Conservation (phyloP, 106 monocot species). For the Cymbidium sinense region DNA sequence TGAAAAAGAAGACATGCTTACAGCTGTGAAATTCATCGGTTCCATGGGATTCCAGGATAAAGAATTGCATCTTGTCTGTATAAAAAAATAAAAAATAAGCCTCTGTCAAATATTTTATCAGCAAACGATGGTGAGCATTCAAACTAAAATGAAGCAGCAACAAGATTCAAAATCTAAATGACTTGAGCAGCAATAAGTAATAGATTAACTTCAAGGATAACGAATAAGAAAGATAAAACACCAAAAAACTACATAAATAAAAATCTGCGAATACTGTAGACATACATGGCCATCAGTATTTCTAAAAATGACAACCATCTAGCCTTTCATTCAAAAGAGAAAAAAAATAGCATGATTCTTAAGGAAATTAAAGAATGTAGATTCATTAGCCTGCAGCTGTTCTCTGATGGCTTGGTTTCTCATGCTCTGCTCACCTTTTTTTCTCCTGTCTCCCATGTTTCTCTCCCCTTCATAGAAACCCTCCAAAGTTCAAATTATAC, state of each 20-base stretch:
- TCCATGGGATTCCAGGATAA: conserved; percentile 99
- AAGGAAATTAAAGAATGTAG: too few species aligned
- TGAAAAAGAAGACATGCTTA: conserved; percentile 28
- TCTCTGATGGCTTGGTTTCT: too few species aligned
- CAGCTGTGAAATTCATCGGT: conserved; percentile 98
- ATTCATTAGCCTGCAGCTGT: too few species aligned
- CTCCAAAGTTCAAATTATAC: too few species aligned
- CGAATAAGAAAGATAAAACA: not conserved
- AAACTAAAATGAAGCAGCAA: not conserved
- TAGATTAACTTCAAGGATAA: not conserved
- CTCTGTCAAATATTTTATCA: not conserved
- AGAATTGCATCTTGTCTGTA: conserved; percentile 90
- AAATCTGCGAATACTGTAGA: not conserved
- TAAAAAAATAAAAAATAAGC: conserved; percentile 16
- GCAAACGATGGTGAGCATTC: not conserved
- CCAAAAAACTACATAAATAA: not conserved
- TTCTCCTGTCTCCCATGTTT: too few species aligned
- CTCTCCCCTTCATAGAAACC: too few species aligned
- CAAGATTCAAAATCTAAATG: not conserved
- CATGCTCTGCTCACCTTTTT: too few species aligned
- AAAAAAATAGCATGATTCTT: not conserved
- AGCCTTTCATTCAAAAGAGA: not conserved
- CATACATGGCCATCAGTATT: not conserved
- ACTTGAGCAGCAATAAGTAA: not conserved
- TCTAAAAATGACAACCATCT: not conserved